Evolutionary conservation across 108 stramenopile genomes (phyloP).

Genomic region (Nitzschia inconspicua): DNA sequence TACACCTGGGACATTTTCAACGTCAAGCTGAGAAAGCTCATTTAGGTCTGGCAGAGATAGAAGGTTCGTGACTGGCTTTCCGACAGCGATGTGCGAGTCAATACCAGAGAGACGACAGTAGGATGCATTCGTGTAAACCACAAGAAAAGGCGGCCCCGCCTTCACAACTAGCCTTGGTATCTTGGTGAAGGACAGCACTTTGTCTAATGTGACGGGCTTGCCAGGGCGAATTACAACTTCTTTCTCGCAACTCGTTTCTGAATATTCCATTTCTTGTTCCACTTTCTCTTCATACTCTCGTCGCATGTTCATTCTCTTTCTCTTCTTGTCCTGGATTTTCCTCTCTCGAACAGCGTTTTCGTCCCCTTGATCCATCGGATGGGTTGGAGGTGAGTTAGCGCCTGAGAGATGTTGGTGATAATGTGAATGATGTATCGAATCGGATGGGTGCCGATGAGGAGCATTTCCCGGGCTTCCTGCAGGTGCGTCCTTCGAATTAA

Average conservation of each 20-base stretch:
- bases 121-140: constrained; percentile 70
- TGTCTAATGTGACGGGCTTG: constrained; percentile 52
- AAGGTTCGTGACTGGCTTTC: constrained; percentile 44
- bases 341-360: constrained; percentile 28
- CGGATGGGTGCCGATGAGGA: background rate
- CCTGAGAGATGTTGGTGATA: background rate
- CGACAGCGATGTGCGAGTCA: constrained; percentile 54
- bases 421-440: background rate
- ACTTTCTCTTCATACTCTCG: constrained; percentile 70
- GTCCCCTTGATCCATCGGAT: background rate
- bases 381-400: background rate
- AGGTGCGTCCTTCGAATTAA: background rate
- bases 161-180: constrained; percentile 57
- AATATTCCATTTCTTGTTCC: constrained; percentile 60
- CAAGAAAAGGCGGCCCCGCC: constrained; percentile 48
- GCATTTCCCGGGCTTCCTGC: background rate
- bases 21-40: constrained; percentile 4
- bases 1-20: constrained; percentile 13
- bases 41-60: constrained; percentile 30
- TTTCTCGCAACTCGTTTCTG: constrained; percentile 39
- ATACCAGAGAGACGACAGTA: constrained; percentile 59
- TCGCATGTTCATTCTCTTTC: constrained; percentile 67
- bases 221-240: constrained; percentile 49
- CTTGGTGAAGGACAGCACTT: constrained; percentile 61
- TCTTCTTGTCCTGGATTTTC: constrained; percentile 61